Evolutionary conservation across 2,329 filamentous ascomycete species (phyloP).

Genomic region (Colletotrichum abscissum): DNA sequence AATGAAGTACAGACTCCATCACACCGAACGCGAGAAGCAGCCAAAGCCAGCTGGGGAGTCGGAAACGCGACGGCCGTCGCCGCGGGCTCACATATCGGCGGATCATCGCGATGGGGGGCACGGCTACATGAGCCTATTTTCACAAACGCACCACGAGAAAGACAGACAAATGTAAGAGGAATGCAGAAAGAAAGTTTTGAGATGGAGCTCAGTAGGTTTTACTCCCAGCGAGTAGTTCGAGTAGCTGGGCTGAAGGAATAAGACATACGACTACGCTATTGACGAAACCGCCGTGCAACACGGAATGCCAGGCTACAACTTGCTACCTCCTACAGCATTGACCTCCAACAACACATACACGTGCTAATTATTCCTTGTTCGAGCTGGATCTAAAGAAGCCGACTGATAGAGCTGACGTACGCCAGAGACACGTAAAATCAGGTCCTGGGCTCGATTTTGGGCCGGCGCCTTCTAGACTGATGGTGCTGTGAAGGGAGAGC

Average conservation of each 20-base stretch:
- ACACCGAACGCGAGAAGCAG: conserved; percentile 16
- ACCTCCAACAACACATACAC: background rate
- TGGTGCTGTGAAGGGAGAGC: background rate
- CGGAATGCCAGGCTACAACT: background rate
- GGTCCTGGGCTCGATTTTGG: background rate
- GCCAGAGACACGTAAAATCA: conserved; percentile 7
- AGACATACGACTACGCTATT: background rate
- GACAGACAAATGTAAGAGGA: background rate
- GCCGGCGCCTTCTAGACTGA: background rate
- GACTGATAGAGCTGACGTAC: conserved; percentile 1
- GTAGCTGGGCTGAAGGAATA: background rate
- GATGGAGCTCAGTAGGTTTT: background rate
- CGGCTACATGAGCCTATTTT: background rate
- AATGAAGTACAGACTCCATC: background rate
- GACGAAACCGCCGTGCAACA: background rate
- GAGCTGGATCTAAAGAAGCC: conserved; percentile 6
- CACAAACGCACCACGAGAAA: background rate
- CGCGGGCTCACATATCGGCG: conserved; percentile 27
- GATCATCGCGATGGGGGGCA: conserved; percentile 1
- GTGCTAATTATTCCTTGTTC: background rate
- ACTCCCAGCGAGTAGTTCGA: background rate
- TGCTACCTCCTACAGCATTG: background rate
- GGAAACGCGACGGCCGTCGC: conserved; percentile 5
- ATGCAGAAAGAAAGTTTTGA: background rate
- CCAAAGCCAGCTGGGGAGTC: conserved; percentile 18